phyloP scores from a whole-genome alignment of 2,329 filamentous ascomycete species.

The Coniochaeta sp. region DNA sequence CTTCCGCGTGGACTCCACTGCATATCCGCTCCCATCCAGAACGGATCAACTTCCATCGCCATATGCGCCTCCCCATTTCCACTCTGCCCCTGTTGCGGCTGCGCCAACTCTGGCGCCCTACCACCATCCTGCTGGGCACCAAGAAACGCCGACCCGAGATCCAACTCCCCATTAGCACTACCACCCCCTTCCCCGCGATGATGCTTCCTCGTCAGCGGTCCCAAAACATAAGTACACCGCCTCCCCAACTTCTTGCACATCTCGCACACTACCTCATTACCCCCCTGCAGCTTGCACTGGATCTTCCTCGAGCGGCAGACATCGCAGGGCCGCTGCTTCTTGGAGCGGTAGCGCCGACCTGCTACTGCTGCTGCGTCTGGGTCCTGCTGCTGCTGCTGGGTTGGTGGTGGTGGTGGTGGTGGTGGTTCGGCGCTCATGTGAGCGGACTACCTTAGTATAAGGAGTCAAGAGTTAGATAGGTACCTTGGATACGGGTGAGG shows the following conservation, averaged over 20 bases:
- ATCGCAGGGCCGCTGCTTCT: constrained; percentile 14
- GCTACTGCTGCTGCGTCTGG: no score
- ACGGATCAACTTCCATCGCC: neutral
- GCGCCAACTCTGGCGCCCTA: neutral
- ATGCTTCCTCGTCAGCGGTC: constrained; percentile 10
- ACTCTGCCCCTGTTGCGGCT: no score
- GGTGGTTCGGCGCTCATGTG: neutral
- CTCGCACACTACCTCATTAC: constrained; percentile 12
- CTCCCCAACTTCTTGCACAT: constrained; percentile 10
- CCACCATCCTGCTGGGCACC: neutral
- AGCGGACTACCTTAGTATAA: neutral
- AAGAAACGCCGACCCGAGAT: neutral
- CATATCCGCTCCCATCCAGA: neutral
- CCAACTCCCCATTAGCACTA: neutral
- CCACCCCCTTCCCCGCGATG: no score
- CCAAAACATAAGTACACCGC: neutral
- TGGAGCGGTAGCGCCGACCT: constrained; percentile 14
- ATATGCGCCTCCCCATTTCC: neutral
- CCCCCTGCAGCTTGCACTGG: constrained; percentile 12
- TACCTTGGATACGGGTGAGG: no score
- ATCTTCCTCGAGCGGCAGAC: constrained; percentile 13
- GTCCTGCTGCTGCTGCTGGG: neutral
- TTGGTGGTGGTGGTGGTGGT: no score
- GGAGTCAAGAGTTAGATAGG: neutral
- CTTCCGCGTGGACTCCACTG: neutral